Evolutionary conservation across 2,329 filamentous ascomycete species (phyloP).

Genomic region (Rutstroemia sp.): DNA sequence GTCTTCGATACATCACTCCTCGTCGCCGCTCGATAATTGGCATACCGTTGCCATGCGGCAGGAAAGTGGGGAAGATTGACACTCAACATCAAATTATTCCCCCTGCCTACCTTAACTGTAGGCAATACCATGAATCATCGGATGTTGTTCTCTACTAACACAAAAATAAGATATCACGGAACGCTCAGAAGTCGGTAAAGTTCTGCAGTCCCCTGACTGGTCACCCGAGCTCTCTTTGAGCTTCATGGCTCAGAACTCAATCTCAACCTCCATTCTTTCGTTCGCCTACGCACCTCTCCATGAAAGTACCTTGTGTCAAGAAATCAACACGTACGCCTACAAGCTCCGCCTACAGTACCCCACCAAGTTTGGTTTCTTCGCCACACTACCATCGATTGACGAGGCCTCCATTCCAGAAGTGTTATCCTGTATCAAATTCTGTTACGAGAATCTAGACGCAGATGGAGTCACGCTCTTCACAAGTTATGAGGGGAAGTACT

Average conservation of each 20-base stretch:
- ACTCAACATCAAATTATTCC: slow-evolving; percentile 4
- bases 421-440: not conserved
- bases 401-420: not conserved
- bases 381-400: not conserved
- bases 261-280: slow-evolving; percentile 1
- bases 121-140: not conserved
- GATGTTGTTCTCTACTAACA: too few relatives aligned
- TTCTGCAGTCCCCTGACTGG: not conserved
- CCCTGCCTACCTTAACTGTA: not conserved
- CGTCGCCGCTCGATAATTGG: not conserved
- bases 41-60: not conserved
- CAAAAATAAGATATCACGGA: too few relatives aligned
- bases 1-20: not conserved
- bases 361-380: slow-evolving; percentile 1
- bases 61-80: not conserved
- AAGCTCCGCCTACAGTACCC: not conserved
- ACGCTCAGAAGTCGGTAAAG: too few relatives aligned
- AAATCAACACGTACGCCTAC: not conserved
- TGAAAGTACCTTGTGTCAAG: not conserved
- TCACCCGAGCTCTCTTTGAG: not conserved
- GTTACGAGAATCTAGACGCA: not conserved
- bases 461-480: slow-evolving; percentile 1
- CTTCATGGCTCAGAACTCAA: not conserved
- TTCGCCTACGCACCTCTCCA: not conserved
- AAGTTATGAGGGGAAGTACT: not conserved